phyloP scores from a whole-genome alignment of 768 basidiomycete genomes.

The Boletus vermiculosoides region DNA sequence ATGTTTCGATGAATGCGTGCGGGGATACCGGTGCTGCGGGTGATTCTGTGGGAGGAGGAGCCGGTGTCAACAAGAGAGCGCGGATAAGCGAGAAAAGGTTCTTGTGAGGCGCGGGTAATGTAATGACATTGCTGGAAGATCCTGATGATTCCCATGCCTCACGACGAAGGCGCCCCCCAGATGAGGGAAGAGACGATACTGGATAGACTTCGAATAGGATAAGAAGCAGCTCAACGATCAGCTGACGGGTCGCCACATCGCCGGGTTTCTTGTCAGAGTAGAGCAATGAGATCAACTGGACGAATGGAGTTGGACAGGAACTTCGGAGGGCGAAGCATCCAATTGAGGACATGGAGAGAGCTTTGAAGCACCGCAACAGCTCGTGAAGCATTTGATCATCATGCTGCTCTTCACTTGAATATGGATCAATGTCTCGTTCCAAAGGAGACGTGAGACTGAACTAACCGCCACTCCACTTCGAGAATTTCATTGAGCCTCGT shows the following conservation, averaged over 20 bases:
- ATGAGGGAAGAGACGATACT: constrained; percentile 58
- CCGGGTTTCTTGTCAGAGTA: constrained; percentile 99
- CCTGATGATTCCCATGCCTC: constrained; percentile 59
- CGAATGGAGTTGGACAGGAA: constrained; percentile 84
- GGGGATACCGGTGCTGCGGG: constrained; percentile 62
- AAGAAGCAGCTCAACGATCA: constrained; percentile 86
- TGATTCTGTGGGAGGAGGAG: constrained; percentile 62
- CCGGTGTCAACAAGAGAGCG: constrained; percentile 69
- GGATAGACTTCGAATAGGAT: constrained; percentile 90
- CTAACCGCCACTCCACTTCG: constrained; percentile 94
- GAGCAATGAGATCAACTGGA: constrained; percentile 76
- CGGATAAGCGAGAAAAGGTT: constrained; percentile 73
- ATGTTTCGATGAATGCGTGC: constrained; percentile 76
- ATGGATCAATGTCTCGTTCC: constrained; percentile 7
- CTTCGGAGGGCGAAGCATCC: constrained; percentile 91
- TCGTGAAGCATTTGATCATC: constrained; percentile 94
- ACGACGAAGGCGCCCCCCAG: constrained; percentile 37
- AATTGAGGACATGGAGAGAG: constrained; percentile 82
- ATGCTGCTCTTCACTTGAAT: constrained; percentile 90
- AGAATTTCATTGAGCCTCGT: constrained; percentile 87
- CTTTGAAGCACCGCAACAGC: constrained; percentile 90
- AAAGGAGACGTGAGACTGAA: constrained; percentile 7
- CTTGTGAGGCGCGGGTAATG: constrained; percentile 71
- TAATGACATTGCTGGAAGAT: constrained; percentile 50
- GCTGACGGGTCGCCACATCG: constrained; percentile 83